phyloP scores from a whole-genome alignment of 2,329 filamentous ascomycete genomes.

The Aspergillus tamarii region DNA sequence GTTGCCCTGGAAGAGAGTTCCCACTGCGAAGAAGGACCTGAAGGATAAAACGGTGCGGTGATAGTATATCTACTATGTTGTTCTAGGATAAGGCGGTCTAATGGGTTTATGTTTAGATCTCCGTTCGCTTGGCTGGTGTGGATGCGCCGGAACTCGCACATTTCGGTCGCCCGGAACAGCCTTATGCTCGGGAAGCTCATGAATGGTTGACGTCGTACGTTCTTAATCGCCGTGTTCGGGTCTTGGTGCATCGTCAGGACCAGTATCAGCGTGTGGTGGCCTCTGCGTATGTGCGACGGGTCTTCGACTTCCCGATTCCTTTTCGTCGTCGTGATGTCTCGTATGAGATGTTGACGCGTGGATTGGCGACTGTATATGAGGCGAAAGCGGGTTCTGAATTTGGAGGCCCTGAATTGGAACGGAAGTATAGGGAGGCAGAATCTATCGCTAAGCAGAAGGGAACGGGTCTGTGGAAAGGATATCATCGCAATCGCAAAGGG shows the following conservation, averaged over 20 bases:
- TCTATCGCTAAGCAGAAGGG: conserved; percentile 64
- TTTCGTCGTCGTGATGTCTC: conserved; percentile 77
- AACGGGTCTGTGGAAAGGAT: conserved; percentile 72
- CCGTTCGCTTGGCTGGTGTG: conserved; percentile 85
- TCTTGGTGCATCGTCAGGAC: conserved; percentile 80
- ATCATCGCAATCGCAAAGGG: conserved; percentile 54
- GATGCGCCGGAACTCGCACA: conserved; percentile 93
- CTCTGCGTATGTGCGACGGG: conserved; percentile 73
- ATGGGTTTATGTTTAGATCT: conserved; percentile 57
- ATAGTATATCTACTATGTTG: background rate
- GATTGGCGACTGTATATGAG: conserved; percentile 90
- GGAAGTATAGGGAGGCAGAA: conserved; percentile 51
- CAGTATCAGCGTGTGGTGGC: conserved; percentile 92
- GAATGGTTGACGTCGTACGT: conserved; percentile 78
- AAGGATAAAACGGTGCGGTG: conserved; percentile 73
- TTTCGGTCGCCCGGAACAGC: conserved; percentile 87
- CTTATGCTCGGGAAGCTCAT: conserved; percentile 78
- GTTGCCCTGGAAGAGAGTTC: conserved; percentile 72
- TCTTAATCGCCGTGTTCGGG: conserved; percentile 72
- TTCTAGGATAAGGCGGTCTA: background rate
- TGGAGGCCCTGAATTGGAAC: conserved; percentile 65
- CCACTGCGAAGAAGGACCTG: conserved; percentile 67
- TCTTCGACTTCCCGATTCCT: conserved; percentile 40
- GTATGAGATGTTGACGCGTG: conserved; percentile 81
- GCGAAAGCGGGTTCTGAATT: conserved; percentile 89